Conservation (phyloP, 1,284 basidiomycete genomes). For the Cryptococcus hybrid region DNA sequence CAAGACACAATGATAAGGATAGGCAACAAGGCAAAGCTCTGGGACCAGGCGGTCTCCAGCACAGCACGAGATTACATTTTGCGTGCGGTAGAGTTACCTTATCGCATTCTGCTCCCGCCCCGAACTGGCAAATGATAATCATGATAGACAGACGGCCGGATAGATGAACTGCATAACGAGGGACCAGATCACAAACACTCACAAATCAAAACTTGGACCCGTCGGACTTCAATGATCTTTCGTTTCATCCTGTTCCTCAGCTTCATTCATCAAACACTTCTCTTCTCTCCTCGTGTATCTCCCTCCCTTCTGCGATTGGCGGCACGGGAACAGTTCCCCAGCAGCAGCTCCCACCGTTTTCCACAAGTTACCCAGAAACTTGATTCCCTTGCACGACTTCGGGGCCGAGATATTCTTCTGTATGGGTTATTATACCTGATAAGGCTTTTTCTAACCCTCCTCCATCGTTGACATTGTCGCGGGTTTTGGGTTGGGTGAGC, state of each 20-base stretch:
- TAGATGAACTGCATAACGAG: no score
- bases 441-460: constrained; percentile 5
- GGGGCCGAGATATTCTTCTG: constrained; percentile 17
- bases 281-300: not conserved
- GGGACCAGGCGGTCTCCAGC: no score
- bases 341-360: constrained; percentile 42
- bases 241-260: not conserved
- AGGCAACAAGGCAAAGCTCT: no score
- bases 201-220: constrained; percentile 11
- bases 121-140: no score
- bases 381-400: constrained; percentile 32
- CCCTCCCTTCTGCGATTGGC: not conserved
- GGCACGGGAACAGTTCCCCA: constrained; percentile 32
- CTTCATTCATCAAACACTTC: not conserved
- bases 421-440: constrained; percentile 10
- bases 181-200: not conserved
- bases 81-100: no score
- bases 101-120: no score
- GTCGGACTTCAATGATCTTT: constrained; percentile 3
- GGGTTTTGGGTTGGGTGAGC: not conserved
- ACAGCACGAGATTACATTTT: no score
- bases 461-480: not conserved
- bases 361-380: constrained; percentile 42
- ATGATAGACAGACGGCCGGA: no score
- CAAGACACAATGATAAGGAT: no score